These are phyloP conservation scores for Wickerhamiella qilinensis DNA, from an alignment of 805 yeast species.

Conservation along the genomic window DNA sequence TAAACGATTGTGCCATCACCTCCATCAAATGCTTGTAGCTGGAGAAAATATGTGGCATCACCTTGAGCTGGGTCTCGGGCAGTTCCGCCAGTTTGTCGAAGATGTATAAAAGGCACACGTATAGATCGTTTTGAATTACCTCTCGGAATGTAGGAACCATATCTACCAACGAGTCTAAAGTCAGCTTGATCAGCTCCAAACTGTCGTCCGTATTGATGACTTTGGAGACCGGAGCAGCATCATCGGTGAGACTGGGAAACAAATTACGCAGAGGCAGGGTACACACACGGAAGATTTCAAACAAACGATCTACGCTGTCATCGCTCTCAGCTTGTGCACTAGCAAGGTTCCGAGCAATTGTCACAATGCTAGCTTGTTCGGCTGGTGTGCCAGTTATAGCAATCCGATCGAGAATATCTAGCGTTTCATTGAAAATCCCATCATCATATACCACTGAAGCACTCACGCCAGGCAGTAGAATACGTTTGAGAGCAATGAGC, in stretches of 20 bases:
- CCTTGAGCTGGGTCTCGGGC: slow-evolving; percentile 23
- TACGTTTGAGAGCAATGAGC: slow-evolving; percentile 33
- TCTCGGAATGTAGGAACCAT: slow-evolving; percentile 53
- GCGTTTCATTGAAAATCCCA: slow-evolving; percentile 53
- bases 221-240: slow-evolving; percentile 17
- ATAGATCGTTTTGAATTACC: slow-evolving; percentile 42
- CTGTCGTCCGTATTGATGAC: slow-evolving; percentile 11
- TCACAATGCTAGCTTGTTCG: slow-evolving; percentile 28
- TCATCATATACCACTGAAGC: slow-evolving; percentile 47
- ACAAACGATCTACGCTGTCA: slow-evolving; percentile 57
- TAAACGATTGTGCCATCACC: slow-evolving; percentile 17
- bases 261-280: slow-evolving; percentile 44
- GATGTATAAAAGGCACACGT: slow-evolving; percentile 40
- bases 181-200: not conserved
- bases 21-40: slow-evolving; percentile 31
- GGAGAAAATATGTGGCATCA: slow-evolving; percentile 38
- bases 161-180: slow-evolving; percentile 18
- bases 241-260: slow-evolving; percentile 43
- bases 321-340: slow-evolving; percentile 28
- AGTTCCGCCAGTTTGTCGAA: slow-evolving; percentile 40
- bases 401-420: slow-evolving; percentile 61
- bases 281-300: slow-evolving; percentile 61
- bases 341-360: slow-evolving; percentile 30
- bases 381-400: slow-evolving; percentile 36
- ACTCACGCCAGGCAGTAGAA: slow-evolving; percentile 41